Evolutionary conservation across 345 rosid species (phyloP).

Genomic region (Dipteronia dyeriana): DNA sequence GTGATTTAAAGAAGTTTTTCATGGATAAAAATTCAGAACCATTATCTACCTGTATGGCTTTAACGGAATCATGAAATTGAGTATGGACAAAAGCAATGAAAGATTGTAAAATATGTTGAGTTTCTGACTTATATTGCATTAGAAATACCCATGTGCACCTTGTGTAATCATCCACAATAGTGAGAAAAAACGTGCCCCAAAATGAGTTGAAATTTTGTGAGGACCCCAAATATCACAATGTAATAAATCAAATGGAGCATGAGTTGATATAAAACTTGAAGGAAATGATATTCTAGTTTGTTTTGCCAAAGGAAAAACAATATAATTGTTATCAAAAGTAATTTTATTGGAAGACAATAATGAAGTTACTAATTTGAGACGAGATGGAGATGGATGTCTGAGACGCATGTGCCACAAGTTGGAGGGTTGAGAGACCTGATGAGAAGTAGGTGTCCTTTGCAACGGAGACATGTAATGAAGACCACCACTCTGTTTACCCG

Average conservation of each 20-base stretch:
- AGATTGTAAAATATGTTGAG: not conserved
- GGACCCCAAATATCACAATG: conserved; percentile 28
- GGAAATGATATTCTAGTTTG: conserved; percentile 14
- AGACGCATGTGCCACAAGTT: conserved; percentile 3
- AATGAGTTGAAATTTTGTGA: not conserved
- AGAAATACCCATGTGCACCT: not conserved
- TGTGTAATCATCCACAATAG: not conserved
- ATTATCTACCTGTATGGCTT: conserved; percentile 13
- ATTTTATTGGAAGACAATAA: not conserved
- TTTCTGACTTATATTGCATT: not conserved
- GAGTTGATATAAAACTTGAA: conserved; percentile 11
- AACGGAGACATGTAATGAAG: not conserved
- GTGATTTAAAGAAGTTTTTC: too few species aligned
- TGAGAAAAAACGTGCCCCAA: not conserved
- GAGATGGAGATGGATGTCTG: conserved; percentile 7
- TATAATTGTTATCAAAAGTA: not conserved
- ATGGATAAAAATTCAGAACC: not conserved
- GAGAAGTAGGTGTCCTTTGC: not conserved
- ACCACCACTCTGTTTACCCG: not conserved
- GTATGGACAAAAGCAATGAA: not conserved
- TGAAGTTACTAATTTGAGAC: not conserved
- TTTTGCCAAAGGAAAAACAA: conserved; percentile 11
- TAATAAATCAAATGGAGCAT: conserved; percentile 10
- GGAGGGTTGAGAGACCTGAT: not conserved
- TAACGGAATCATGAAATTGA: not conserved